Base-by-base conservation (phyloP, 148 eudicot genomes). In the Heliosperma pusillum region DNA sequence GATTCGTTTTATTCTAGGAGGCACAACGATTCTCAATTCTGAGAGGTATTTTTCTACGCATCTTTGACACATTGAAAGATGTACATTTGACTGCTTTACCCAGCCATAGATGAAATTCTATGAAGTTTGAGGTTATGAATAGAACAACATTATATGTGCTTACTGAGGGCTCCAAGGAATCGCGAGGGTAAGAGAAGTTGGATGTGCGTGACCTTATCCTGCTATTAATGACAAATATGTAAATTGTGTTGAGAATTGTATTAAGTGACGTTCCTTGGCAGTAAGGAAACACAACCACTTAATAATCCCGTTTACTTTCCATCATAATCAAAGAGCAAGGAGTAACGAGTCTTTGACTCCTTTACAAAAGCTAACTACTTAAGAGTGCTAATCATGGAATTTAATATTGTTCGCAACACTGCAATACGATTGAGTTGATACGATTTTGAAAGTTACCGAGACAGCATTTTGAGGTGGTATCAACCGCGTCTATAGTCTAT, bases 1-100 rank as follows among this genome's bases (percentile, higher is more conserved):
- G 57, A 82, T 89, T 79, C 97, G 96, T 71, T 87, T 91, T 73
- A 80, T 92, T 57, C 92, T 94, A 66, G 97, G 98, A 72, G 98
- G 98, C 79, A 88, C 98, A 20, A 69, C 85, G 30, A 56, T 91
- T 78, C 93, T 94, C 69, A 94, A 89, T 76, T 94, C 98, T 17
- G 90, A 90, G 85, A 89, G 97, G 98, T 94, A 40, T 33, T 81
- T 71, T 71, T 22, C 73, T 44, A 50, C 27, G 67, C 11, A 12
- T 17, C 8, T 9, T 45, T 4, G 12, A 45, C 12, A 45, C 12
- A 8, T 45, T 45, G 10, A 45, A 45, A 45, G 2, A 45, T 45
- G 10, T 45, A 42, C 50, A 45, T 45, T 45, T 8, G 50, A 45
- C 12, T 29, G 30, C 30, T 45, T 45, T 45, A 45, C 50, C 55